Base-by-base conservation (phyloP, 495 filamentous ascomycete species). In the Echria macrotheca region DNA sequence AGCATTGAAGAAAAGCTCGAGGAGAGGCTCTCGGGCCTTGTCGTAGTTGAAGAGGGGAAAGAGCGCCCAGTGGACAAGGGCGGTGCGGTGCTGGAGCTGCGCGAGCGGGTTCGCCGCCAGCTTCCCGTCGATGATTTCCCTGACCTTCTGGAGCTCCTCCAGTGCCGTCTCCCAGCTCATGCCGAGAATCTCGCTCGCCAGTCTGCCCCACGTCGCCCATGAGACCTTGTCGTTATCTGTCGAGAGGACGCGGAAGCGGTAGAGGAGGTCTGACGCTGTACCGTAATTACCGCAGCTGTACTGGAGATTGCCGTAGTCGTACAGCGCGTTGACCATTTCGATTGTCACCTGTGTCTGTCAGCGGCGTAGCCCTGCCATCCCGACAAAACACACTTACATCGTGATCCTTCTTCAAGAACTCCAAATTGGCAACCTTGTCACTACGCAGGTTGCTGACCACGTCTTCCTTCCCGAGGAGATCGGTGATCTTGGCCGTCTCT, bases 31-130 rank as follows among this genome's bases (percentile, higher is more conserved):
- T 54, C 89, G 86, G 46, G 91, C 88, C 56, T 86, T 78, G 63
- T 95, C 91, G 71, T 91, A 83, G 78, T 96, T 96, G 81, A 97
- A 98, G 76, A 96, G 91, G 47, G 94, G 93, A 80, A 97, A 98
- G 49, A 98, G 81, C 33, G 86, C 83, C 93, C 93, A 98, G 83
- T 97, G 94, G 63, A 96, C 86, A 58, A 98, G 78, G 88, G 91
- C 94, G 24, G 89, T 91, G 52, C 94, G 88, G 74, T 95, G 90
- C 61, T 87, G 81, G 23, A 98, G 85, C 70, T 98, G 93, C 22
- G 83, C 90, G 45, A 96, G 76, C 9, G 94, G 89, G 76, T 94
- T 95, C 78, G 86, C 91, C 80, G 95, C 94, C 40, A 97, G 80
- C 65, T 87, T 84, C 26, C 78, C 82, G 64, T 98, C 91, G 67